Conservation (phyloP, 768 basidiomycete species). For the Boletus sp. region DNA sequence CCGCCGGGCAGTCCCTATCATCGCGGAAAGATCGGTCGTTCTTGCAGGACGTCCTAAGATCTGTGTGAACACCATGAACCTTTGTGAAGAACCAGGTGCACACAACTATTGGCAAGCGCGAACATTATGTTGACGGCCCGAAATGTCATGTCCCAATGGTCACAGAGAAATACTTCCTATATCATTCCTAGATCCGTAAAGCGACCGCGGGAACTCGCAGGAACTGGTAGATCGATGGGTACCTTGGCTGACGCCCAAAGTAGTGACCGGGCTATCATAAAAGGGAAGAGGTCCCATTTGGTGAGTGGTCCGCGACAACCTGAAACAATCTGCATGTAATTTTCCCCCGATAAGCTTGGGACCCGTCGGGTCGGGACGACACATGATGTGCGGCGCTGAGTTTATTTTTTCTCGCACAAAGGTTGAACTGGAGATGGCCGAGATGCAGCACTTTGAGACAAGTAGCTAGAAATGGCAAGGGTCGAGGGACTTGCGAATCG, state of each 20-base stretch:
- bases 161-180: neutral
- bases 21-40: conserved; percentile 7
- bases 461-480: neutral
- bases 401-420: neutral
- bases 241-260: neutral
- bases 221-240: neutral
- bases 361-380: neutral
- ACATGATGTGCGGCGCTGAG: neutral
- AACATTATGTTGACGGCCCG: neutral
- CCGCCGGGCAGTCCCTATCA: neutral
- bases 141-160: neutral
- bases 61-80: neutral
- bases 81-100: neutral
- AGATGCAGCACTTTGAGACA: neutral
- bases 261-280: neutral
- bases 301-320: neutral
- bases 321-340: neutral
- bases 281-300: neutral
- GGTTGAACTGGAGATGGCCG: conserved; percentile 2
- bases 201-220: neutral
- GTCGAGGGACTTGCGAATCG: neutral
- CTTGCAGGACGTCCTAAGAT: neutral
- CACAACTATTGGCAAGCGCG: neutral
- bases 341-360: neutral
- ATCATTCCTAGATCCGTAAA: neutral